phyloP scores from a whole-genome alignment of 2,329 filamentous ascomycete species.

The Aspergillus quadricinctus region DNA sequence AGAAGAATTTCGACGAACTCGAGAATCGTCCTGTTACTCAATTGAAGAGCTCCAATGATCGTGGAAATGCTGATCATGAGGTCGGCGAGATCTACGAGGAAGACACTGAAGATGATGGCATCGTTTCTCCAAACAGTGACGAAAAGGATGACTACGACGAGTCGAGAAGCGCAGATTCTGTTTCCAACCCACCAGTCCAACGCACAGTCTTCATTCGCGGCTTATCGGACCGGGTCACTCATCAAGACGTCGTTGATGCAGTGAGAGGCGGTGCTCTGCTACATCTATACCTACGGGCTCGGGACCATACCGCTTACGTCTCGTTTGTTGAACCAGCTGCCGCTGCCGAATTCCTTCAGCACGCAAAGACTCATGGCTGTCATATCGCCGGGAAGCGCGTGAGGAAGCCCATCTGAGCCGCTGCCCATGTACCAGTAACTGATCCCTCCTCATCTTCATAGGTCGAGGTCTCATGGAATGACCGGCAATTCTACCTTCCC shows the following conservation, averaged over 20 bases:
- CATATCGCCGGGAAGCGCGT: conserved; percentile 67
- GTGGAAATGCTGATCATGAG: neutral
- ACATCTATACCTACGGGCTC: conserved; percentile 59
- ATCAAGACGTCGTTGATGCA: conserved; percentile 60
- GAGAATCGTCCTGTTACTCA: neutral
- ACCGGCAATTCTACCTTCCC: conserved; percentile 64
- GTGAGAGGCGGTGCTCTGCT: conserved; percentile 68
- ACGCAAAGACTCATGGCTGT: conserved; percentile 62
- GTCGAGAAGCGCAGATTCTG: conserved; percentile 15
- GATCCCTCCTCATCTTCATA: conserved; percentile 31
- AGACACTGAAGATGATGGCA: conserved; percentile 20
- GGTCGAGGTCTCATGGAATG: conserved; percentile 66
- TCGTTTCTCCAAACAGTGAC: conserved; percentile 20
- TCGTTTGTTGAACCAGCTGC: conserved; percentile 65
- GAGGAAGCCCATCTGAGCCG: conserved; percentile 25
- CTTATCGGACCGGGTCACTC: conserved; percentile 58
- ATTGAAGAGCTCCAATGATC: neutral
- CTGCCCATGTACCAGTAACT: conserved; percentile 5
- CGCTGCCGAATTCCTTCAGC: conserved; percentile 61
- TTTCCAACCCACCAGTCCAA: conserved; percentile 14
- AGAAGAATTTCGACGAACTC: neutral
- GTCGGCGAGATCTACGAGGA: conserved; percentile 5
- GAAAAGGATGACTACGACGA: conserved; percentile 22
- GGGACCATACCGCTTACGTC: conserved; percentile 59
- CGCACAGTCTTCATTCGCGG: conserved; percentile 55